Percentiles rank a stretch among this genome's conserved stretches.
phyloP scores from a whole-genome alignment of 2,329 filamentous ascomycete genomes.

The Penicillium janthinellum region DNA sequence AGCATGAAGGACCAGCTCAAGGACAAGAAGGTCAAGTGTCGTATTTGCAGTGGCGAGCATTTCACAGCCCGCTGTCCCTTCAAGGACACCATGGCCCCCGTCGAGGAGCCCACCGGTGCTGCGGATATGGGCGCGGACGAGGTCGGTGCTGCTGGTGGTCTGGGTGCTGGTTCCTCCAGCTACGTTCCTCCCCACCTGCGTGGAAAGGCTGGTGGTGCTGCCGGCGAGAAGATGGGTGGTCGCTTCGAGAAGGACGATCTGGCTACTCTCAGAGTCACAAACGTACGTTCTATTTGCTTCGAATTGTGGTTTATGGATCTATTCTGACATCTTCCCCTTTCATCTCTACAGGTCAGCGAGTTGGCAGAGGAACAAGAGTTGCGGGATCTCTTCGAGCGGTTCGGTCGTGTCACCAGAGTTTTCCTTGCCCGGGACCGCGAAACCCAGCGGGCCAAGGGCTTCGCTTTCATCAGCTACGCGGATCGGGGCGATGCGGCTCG shows the following conservation, averaged over 20 bases:
- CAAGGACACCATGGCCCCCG: slow-evolving; percentile 96
- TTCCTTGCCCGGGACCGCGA: slow-evolving; percentile 98
- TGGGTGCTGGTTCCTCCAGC: slow-evolving; percentile 71
- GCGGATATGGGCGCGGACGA: slow-evolving; percentile 51
- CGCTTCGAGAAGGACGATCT: slow-evolving; percentile 97
- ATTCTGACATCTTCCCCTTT: slow-evolving; percentile 16
- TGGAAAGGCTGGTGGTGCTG: slow-evolving; percentile 57
- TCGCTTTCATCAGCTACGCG: slow-evolving; percentile 96
- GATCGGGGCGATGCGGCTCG: slow-evolving; percentile 86
- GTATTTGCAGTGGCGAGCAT: slow-evolving; percentile 98
- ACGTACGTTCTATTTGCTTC: slow-evolving; percentile 63
- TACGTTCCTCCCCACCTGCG: slow-evolving; percentile 95
- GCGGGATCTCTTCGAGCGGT: slow-evolving; percentile 96
- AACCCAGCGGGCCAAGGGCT: slow-evolving; percentile 94
- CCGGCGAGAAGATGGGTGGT: slow-evolving; percentile 82
- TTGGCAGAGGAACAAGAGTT: slow-evolving; percentile 95
- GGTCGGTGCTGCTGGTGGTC: slow-evolving; percentile 54
- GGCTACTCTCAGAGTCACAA: slow-evolving; percentile 94
- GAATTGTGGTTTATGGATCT: slow-evolving; percentile 7
- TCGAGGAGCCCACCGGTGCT: slow-evolving; percentile 47
- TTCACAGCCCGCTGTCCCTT: slow-evolving; percentile 99
- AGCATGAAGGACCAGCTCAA: slow-evolving; percentile 71
- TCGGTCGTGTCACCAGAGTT: slow-evolving; percentile 93
- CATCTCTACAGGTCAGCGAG: slow-evolving; percentile 73
- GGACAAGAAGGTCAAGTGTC: slow-evolving; percentile 99